Percentiles rank a stretch among this genome's conserved stretches.
These are phyloP conservation scores for Neonectria magnoliae DNA, from an alignment of 2,329 filamentous ascomycete species.

Conservation along the genomic window DNA sequence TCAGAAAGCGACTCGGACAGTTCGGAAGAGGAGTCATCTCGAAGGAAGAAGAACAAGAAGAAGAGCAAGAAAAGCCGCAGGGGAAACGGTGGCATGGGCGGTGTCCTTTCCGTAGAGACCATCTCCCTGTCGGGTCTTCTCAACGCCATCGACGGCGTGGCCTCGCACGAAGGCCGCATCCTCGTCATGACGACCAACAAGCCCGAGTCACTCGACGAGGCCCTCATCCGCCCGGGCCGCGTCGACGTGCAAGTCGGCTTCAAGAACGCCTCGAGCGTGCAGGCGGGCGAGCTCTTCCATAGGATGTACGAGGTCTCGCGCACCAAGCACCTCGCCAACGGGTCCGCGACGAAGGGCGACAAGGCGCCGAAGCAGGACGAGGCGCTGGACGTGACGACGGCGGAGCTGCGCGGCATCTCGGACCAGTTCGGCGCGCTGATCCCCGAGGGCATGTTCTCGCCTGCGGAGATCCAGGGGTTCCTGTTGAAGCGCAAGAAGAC, in stretches of 20 bases:
- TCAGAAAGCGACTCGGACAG: conserved; percentile 37
- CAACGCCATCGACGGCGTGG: conserved; percentile 86
- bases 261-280: conserved; percentile 64
- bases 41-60: conserved; percentile 34
- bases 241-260: conserved; percentile 77
- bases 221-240: conserved; percentile 77
- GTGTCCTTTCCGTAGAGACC: conserved; percentile 44
- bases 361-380: conserved; percentile 25
- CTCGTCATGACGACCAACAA: conserved; percentile 87
- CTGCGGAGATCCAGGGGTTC: conserved; percentile 73
- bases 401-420: conserved; percentile 58
- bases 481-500: conserved; percentile 70
- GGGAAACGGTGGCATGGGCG: conserved; percentile 37
- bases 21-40: conserved; percentile 36
- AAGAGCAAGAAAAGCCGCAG: conserved; percentile 28
- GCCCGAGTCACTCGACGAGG: conserved; percentile 76
- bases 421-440: conserved; percentile 62
- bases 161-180: conserved; percentile 80
- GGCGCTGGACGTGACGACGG: conserved; percentile 47
- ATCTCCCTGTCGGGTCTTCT: conserved; percentile 83
- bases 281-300: conserved; percentile 67
- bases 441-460: conserved; percentile 62
- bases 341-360: conserved; percentile 10
- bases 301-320: conserved; percentile 66
- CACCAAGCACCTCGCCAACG: conserved; percentile 19